Percentiles rank a stretch among this genome's conserved stretches.
Conservation (phyloP, 1,139 yeast species). For the Pichia kudriavzevii region DNA sequence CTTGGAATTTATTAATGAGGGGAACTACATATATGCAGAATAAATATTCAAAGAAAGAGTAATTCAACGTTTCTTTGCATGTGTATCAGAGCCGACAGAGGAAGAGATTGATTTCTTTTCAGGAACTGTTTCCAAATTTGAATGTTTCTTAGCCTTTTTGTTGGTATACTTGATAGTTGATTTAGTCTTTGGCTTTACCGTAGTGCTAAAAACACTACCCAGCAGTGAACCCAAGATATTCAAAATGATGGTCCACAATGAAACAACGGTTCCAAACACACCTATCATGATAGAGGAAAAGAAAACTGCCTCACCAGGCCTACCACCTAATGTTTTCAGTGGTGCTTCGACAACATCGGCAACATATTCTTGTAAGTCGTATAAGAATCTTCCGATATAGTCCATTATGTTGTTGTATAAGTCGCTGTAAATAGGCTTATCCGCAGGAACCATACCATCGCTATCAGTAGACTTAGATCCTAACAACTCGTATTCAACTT, state of each 20-base stretch:
- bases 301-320: constrained; percentile 44
- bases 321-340: constrained; percentile 31
- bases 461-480: no score
- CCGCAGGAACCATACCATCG: no score
- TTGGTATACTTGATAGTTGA: no score
- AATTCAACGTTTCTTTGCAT: constrained; percentile 16
- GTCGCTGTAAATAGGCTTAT: no score
- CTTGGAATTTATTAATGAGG: constrained; percentile 38
- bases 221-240: constrained; percentile 12
- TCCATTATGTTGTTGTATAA: no score
- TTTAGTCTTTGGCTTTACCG: no score
- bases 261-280: constrained; percentile 36
- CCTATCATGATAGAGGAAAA: constrained; percentile 38
- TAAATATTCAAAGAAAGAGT: neutral
- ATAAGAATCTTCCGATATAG: constrained; percentile 15
- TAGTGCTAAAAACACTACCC: constrained; percentile 1
- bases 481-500: constrained; percentile 44
- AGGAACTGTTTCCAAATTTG: neutral
- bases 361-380: constrained; percentile 26
- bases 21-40: constrained; percentile 7
- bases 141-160: no score
- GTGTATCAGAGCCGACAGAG: constrained; percentile 30
- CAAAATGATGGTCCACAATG: constrained; percentile 28
- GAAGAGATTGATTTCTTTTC: neutral
- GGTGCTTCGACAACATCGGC: constrained; percentile 38